Conservation (phyloP, 257 asterid genomes). For the Paraleonurus japonicus region DNA sequence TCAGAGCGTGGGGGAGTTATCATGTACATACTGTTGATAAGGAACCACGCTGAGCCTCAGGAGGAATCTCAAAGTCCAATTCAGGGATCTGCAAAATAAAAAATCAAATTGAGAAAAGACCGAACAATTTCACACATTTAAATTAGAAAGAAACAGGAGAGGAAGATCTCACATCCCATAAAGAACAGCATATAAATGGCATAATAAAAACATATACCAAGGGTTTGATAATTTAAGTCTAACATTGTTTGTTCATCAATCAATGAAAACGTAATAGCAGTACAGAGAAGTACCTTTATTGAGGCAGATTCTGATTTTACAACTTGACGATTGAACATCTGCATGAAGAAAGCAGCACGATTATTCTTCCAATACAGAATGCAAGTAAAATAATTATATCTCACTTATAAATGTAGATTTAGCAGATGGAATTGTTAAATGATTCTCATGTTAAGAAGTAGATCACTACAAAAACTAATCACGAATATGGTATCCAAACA, state of each 20-base stretch:
- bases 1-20: not conserved
- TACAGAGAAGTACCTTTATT: conserved; percentile 60
- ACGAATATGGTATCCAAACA: not conserved
- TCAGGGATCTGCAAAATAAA: conserved; percentile 77
- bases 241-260: not conserved
- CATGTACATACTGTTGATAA: conserved; percentile 73
- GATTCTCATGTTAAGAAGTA: not conserved
- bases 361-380: not conserved
- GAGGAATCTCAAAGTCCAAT: conserved; percentile 92
- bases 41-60: conserved; percentile 97
- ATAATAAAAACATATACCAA: not conserved
- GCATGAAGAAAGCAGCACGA: conserved; percentile 30
- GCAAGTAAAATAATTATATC: not conserved
- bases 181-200: not conserved
- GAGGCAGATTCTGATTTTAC: conserved; percentile 93
- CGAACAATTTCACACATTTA: not conserved
- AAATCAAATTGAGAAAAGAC: conserved; percentile 14
- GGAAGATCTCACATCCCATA: not conserved
- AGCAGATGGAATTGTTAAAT: not conserved
- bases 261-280: not conserved
- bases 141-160: not conserved
- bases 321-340: conserved; percentile 89
- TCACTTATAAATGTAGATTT: conserved; percentile 10
- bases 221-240: not conserved
- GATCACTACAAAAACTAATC: not conserved